Evolutionary conservation across 2,329 filamentous ascomycete genomes (phyloP), one percentile per base, ranked within the genome.

Genomic region (Diaporthe amygdali): DNA sequence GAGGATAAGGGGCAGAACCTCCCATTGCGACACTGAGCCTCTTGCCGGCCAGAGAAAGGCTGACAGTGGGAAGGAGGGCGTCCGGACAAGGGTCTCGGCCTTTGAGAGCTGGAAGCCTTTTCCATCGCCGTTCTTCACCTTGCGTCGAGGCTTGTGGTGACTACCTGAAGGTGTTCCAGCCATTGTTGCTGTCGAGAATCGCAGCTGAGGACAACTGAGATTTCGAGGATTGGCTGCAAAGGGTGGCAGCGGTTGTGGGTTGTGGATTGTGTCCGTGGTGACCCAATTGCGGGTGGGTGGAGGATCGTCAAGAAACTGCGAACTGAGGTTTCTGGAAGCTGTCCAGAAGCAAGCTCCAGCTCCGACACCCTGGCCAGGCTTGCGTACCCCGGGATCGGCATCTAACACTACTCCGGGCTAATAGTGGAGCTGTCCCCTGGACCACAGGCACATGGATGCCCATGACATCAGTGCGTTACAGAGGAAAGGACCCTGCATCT

Each of bases 1-100:
- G 68, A 99, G 85, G 5, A 97, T 92, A 76, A 97, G 84, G 2
- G 96, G 95, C 39, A 99, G 84, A 5, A 96, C 89, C 77, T 97
- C 91, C 96, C 96, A 98, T 93, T 96, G 93, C 68, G 95, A 97
- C 22, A 90, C 86, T 0, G 93, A 93, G 66, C 92, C 92, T 74
- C 95, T 92, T 27, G 95, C 93, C 64, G 95, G 95, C 94, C 96
- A 97, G 64, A 99, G 89, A 78, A 99, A 96, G n/a, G 95, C 92
- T 1, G 94, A 95, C 27, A 99, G 88, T 49, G 96, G 96, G 78
- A 98, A 98, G 5, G 94, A 90, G 39, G 96, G 96, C 51, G 85
- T 82, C 63, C 87, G 85, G 66, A 88, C 81, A 68, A 88, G 81
- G 64, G 84, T 79, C 74, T 89, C 87, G 68, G 79, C 75, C 68